These are phyloP conservation scores for Torulaspora pretoriensis DNA, from an alignment of 1,139 yeast genomes.

Conservation along the genomic window DNA sequence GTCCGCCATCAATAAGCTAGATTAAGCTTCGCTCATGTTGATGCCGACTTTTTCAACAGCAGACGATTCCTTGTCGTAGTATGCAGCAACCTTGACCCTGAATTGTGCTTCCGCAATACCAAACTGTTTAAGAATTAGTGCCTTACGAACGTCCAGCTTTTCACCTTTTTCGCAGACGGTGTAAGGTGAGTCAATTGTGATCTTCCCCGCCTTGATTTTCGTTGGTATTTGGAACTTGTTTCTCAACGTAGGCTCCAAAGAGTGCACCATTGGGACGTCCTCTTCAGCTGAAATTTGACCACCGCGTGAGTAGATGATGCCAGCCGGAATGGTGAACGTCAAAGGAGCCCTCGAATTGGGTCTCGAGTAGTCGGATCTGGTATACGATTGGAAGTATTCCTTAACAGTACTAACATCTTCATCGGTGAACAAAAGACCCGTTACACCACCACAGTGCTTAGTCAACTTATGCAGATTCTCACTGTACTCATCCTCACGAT, in stretches of 20 bases:
- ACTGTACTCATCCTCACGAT: conserved; percentile 83
- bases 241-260: conserved; percentile 88
- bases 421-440: conserved; percentile 84
- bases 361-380: conserved; percentile 80
- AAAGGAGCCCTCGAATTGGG: conserved; percentile 83
- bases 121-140: conserved; percentile 85
- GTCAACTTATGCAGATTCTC: conserved; percentile 73
- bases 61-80: conserved; percentile 56
- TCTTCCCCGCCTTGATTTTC: conserved; percentile 82
- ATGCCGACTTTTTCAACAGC: conserved; percentile 34
- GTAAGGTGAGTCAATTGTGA: conserved; percentile 68
- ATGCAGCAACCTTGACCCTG: conserved; percentile 73
- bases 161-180: conserved; percentile 80
- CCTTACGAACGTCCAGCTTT: conserved; percentile 81
- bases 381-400: conserved; percentile 74
- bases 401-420: conserved; percentile 81
- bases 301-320: conserved; percentile 89
- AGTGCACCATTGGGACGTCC: conserved; percentile 94
- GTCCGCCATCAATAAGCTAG: conserved; percentile 2
- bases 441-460: conserved; percentile 59
- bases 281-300: conserved; percentile 88
- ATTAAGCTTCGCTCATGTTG: conserved; percentile 32
- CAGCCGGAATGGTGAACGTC: conserved; percentile 80
- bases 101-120: conserved; percentile 94
- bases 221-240: conserved; percentile 89